Evolutionary conservation across 2,329 filamentous ascomycete species (phyloP), one percentile per base, ranked within the genome.

Genomic region (Pseudogymnoascus verrucosus): DNA sequence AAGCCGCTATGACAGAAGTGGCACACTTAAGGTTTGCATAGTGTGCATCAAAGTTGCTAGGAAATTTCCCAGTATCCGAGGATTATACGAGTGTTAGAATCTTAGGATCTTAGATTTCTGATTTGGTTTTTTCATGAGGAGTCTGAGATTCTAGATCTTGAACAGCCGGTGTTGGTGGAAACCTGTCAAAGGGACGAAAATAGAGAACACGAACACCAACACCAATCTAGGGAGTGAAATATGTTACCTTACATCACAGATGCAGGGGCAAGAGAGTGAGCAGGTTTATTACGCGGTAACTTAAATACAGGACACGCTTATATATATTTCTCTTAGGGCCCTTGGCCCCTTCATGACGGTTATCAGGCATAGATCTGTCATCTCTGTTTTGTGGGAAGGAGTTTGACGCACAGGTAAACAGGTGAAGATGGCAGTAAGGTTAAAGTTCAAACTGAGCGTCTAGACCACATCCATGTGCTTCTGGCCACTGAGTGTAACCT

Each of bases 1-100:
- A 28, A 54, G 44, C 23, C 47, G 28, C 47, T 57, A 57, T 34
- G 47, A 57, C 47, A 34, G 47, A 57, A 12, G 47, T 34, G 47
- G 47, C 47, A 57, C 28, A 57, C n/a, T 57, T 57, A 57, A 57
- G 47, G 47, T 57, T 57, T 57, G 26, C 47, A 57, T 57, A 57
- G 47, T 12, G 3, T 12, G 8, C 26, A 57, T n/a, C 42, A 47
- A 47, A 44, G 40, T 44, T 23, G 10, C 16, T 19, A 16, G 39
- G 10, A 21, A 21, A 42, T 42, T 42, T 42, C 10, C 16, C 16
- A 42, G 16, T 19, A 42, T 42, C 4, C 1, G 14, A 40, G 37
- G n/a, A 16, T 36, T 36, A 40, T 40, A 40, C 16, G n/a, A 21
- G 10, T 5, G 12, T 19, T 2, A 26, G 42, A 47, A 1, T 14